phyloP scores from a whole-genome alignment of 257 asterid species.

The Echites panduratus region DNA sequence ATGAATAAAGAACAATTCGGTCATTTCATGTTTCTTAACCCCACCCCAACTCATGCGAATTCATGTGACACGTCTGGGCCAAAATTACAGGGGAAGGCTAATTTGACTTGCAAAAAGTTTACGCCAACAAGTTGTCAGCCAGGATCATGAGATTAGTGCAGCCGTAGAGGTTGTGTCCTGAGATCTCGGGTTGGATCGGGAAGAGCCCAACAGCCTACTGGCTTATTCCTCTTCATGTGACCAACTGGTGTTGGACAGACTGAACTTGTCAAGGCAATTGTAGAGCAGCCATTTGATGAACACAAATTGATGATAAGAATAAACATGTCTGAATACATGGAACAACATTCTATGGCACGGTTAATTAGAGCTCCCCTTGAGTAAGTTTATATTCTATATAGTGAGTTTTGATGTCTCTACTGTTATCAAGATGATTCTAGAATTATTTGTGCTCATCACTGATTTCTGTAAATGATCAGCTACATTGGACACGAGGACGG shows the following conservation, averaged over 20 bases:
- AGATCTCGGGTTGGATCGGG: conserved; percentile 88
- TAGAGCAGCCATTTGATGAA: conserved; percentile 81
- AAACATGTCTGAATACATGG: conserved; percentile 96
- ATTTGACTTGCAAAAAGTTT: conserved; percentile 54
- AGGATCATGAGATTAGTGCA: conserved; percentile 64
- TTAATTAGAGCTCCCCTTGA: conserved; percentile 96
- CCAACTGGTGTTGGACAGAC: conserved; percentile 97
- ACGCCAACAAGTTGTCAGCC: conserved; percentile 49
- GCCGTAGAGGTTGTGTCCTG: conserved; percentile 83
- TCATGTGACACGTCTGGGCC: too few relatives aligned
- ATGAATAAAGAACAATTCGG: too few relatives aligned
- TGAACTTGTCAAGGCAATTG: conserved; percentile 89
- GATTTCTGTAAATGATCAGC: conserved; percentile 15
- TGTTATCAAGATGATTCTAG: not conserved
- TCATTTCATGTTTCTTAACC: too few relatives aligned
- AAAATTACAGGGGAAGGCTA: too few relatives aligned
- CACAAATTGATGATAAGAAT: conserved; percentile 71
- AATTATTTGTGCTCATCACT: not conserved
- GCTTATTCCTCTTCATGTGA: conserved; percentile 86
- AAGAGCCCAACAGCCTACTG: conserved; percentile 84
- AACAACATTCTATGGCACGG: conserved; percentile 87
- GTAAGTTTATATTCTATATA: conserved; percentile 26
- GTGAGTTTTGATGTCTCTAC: too few relatives aligned
- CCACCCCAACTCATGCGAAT: too few relatives aligned
- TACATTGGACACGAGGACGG: conserved; percentile 97